Percentiles rank a stretch among this genome's conserved stretches.
Conservation (phyloP, 345 rosid genomes). For the Durio zibethinus region DNA sequence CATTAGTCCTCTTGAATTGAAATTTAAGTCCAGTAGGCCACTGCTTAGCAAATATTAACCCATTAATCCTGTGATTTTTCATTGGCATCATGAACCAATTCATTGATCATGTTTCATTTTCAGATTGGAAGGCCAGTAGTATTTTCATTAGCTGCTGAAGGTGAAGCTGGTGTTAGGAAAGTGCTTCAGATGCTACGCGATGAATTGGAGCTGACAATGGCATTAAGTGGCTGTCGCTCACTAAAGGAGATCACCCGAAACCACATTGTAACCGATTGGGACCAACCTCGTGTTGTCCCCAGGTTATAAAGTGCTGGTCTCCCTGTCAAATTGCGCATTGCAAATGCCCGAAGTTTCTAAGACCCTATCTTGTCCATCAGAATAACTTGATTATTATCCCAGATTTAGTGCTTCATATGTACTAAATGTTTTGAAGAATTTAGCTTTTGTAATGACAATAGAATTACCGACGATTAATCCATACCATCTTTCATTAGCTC, state of each 20-base stretch:
- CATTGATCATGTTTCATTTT: not conserved
- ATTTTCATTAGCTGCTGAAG: conserved; percentile 69
- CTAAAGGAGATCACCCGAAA: conserved; percentile 74
- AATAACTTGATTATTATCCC: not conserved
- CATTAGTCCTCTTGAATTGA: too few relatives aligned
- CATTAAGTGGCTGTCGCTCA: conserved; percentile 70
- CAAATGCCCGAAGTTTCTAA: not conserved
- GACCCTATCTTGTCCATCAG: not conserved
- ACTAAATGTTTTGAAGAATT: not conserved
- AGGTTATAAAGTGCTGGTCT: conserved; percentile 49
- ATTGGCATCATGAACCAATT: not conserved
- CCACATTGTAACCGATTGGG: conserved; percentile 73
- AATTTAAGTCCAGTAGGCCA: too few relatives aligned
- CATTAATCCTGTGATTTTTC: not conserved
- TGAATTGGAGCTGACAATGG: conserved; percentile 74
- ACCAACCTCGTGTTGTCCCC: conserved; percentile 37
- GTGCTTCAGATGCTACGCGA: conserved; percentile 61
- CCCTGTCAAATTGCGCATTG: not conserved
- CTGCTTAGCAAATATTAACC: not conserved
- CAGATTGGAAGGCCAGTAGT: conserved; percentile 89
- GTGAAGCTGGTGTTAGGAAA: conserved; percentile 61
- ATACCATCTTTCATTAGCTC: too few relatives aligned
- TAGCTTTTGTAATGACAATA: too few relatives aligned
- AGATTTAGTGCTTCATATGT: not conserved
- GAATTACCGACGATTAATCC: not conserved